These are phyloP conservation scores for Globisporangium canariense DNA, from an alignment of 352 stramenopile genomes.

Conservation along the genomic window DNA sequence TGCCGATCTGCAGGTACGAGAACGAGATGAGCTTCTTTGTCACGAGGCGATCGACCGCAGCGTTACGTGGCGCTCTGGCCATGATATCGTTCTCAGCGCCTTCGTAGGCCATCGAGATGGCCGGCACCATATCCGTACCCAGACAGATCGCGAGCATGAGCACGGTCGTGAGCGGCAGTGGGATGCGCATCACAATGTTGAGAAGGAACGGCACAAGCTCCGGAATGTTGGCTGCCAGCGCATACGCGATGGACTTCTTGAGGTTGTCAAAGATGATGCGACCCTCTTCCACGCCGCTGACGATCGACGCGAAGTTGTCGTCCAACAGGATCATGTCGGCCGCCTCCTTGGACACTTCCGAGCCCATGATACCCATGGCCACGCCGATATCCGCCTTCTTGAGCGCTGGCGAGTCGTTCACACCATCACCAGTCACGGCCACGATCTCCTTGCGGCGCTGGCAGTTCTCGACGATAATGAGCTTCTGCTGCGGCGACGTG, in stretches of 20 bases:
- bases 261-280: conserved; percentile 95
- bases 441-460: conserved; percentile 86
- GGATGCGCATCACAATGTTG: conserved; percentile 85
- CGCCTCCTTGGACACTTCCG: conserved; percentile 93
- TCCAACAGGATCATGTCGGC: conserved; percentile 96
- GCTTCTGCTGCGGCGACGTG: conserved; percentile 93
- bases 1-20: conserved; percentile 84
- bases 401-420: conserved; percentile 97
- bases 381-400: conserved; percentile 98
- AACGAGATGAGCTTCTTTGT: conserved; percentile 89
- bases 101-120: conserved; percentile 93
- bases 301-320: conserved; percentile 98
- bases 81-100: conserved; percentile 86
- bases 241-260: conserved; percentile 93
- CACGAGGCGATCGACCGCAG: conserved; percentile 82
- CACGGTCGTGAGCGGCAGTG: conserved; percentile 86
- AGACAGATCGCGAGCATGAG: conserved; percentile 92
- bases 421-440: conserved; percentile 96
- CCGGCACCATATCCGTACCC: conserved; percentile 90
- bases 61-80: conserved; percentile 72
- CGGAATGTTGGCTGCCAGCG: conserved; percentile 89
- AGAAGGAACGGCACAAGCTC: conserved; percentile 85
- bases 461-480: conserved; percentile 93
- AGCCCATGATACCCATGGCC: conserved; percentile 97
- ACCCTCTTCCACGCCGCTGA: conserved; percentile 93